Conservation (phyloP, 345 rosid genomes). For the Trapa bicornis region DNA sequence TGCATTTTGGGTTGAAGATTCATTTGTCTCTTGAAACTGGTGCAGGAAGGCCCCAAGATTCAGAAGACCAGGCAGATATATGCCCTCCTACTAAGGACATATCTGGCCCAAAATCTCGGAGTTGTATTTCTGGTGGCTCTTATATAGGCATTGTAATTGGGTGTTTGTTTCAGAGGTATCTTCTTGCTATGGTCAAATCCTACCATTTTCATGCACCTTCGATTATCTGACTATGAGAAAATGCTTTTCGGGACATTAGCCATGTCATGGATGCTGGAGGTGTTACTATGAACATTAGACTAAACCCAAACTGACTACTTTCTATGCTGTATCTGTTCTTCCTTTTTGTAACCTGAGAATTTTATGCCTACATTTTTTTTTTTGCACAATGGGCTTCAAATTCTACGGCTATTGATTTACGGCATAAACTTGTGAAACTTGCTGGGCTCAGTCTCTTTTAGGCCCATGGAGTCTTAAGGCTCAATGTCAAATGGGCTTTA, state of each 20-base stretch:
- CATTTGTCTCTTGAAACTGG: background rate
- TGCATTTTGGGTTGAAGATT: background rate
- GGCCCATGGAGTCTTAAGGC: no score
- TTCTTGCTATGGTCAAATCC: background rate
- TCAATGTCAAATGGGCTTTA: no score
- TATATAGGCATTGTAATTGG: background rate
- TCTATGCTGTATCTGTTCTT: background rate
- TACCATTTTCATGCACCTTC: background rate
- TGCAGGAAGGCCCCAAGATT: slow-evolving; percentile 87
- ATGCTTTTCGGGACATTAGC: background rate
- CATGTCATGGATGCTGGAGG: background rate
- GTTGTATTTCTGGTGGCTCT: background rate
- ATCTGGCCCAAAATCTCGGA: background rate
- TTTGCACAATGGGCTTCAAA: no score
- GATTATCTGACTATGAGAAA: background rate
- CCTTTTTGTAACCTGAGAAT: background rate
- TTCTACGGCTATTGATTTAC: no score
- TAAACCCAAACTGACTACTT: background rate
- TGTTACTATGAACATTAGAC: background rate
- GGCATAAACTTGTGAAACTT: no score
- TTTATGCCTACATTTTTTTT: background rate
- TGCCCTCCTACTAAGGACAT: slow-evolving; percentile 62
- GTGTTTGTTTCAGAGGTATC: background rate
- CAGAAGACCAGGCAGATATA: slow-evolving; percentile 79
- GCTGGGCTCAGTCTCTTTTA: no score